Percentiles rank a stretch among this genome's conserved stretches.
These are phyloP conservation scores for Colletotrichum karsti DNA, from an alignment of 2,329 filamentous ascomycete genomes.

Conservation along the genomic window DNA sequence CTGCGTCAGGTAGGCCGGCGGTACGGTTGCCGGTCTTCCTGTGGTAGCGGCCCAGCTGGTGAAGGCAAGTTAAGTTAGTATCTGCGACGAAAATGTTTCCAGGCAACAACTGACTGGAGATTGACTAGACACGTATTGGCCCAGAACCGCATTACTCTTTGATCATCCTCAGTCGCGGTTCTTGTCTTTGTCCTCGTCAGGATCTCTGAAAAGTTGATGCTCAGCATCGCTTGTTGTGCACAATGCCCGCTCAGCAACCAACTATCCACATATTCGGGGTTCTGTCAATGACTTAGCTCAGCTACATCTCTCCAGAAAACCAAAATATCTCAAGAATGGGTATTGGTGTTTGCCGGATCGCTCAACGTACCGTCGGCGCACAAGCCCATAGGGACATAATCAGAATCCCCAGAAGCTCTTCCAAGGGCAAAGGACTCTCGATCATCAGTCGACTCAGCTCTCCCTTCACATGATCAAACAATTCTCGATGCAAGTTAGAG, in stretches of 20 bases:
- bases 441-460: constrained; percentile 48
- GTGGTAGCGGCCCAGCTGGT: constrained; percentile 51
- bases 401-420: constrained; percentile 49
- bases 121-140: constrained; percentile 46
- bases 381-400: constrained; percentile 41
- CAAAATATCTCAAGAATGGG: too few relatives aligned
- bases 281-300: background rate
- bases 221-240: constrained; percentile 51
- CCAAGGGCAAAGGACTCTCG: constrained; percentile 47
- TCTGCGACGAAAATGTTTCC: background rate
- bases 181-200: constrained; percentile 43
- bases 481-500: constrained; percentile 41
- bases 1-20: constrained; percentile 45
- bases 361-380: constrained; percentile 13
- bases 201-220: constrained; percentile 50
- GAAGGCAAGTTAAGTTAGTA: background rate
- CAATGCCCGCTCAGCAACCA: constrained; percentile 52
- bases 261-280: constrained; percentile 49
- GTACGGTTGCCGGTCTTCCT: constrained; percentile 47
- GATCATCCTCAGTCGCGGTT: constrained; percentile 40
- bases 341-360: background rate
- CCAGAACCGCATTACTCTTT: constrained; percentile 44
- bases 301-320: background rate
- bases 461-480: constrained; percentile 48
- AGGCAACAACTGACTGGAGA: constrained; percentile 37